Evolutionary conservation across 1,284 basidiomycete species (phyloP), one percentile per base, ranked within the genome.

Genomic region (Waitea zeae): DNA sequence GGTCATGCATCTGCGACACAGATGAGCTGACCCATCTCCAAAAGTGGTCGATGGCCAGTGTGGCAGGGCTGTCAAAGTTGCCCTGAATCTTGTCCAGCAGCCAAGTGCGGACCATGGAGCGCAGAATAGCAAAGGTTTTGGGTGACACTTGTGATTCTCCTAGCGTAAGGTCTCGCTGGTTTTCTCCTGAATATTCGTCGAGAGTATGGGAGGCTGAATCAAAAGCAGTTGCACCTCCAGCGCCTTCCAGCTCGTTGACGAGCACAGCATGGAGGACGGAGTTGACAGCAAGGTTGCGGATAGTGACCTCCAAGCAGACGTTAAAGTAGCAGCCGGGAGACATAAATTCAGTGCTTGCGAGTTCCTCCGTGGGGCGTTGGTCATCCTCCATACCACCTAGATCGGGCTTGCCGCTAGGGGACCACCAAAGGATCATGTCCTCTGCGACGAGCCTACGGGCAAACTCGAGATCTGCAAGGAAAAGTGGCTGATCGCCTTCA

Each of bases 361-460:
- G 58, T 33, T 88, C 86, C 41, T 90, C 88, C 3, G 65, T 59
- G 1, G 72, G 70, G 34, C 82, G 68, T 29, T 69, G 67, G 51
- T 98, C 95, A 34, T 87, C 74, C 50, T 99, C 90, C 33, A 80
- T 69, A 2, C 95, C 95, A 29, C 95, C 95, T 0, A 98, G 65
- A 54, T 98, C 95, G 3, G 95, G 92, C n/a, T 69, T 68, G 22
- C 83, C 75, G 3, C 77, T 72, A 1, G 80, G 68, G 3, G 93
- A 93, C 95, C 95, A 99, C 95, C 95, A 99, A 1, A 98, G 61
- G 2, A 97, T 62, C 52, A 87, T 78, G 49, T 98, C 95, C 42
- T 95, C 84, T 37, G 78, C 75, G 34, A 76, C 61, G 31, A 98
- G 59, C 15, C 84, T 71, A 4, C 92, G 75, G 1, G 93, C 86